These are phyloP conservation scores for Tolypocladium inflatum DNA, from an alignment of 2,329 filamentous ascomycete genomes.

Conservation along the genomic window DNA sequence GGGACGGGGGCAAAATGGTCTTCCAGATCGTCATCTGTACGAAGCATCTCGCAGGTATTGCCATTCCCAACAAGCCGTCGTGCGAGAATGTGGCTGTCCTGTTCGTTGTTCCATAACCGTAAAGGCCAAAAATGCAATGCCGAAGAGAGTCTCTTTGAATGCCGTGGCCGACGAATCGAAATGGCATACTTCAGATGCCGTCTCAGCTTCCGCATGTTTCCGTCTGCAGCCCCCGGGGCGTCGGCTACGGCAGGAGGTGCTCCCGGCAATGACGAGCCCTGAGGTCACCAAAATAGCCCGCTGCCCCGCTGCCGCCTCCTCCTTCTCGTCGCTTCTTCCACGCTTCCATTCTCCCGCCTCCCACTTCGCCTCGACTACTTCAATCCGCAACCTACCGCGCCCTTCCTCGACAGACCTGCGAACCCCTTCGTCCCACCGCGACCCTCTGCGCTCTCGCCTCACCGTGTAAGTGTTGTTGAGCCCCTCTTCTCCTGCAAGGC, in stretches of 20 bases:
- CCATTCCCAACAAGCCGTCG: not conserved
- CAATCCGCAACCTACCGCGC: not conserved
- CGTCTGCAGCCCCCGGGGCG: conserved; percentile 8
- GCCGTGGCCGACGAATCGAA: not conserved
- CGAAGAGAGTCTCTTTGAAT: not conserved
- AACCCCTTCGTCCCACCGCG: not conserved
- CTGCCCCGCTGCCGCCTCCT: not conserved
- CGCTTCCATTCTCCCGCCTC: not conserved
- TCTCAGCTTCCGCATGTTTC: conserved; percentile 21
- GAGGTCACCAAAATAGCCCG: not conserved
- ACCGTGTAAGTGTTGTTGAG: conserved; percentile 4
- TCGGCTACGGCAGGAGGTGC: conserved; percentile 19
- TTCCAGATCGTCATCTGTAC: not conserved
- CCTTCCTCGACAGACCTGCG: not conserved
- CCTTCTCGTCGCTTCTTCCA: not conserved
- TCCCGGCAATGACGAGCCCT: conserved; percentile 16
- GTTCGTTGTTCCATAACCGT: not conserved
- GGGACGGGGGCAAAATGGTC: not conserved
- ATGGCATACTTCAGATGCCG: not conserved
- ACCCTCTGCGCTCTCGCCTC: not conserved
- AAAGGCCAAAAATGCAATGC: not conserved
- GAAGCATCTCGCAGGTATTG: not conserved
- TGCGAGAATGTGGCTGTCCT: not conserved
- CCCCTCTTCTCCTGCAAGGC: conserved; percentile 1
- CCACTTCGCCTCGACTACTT: not conserved